Evolutionary conservation across 257 asterid species (phyloP).

Genomic region (Przewalskia tangutica): DNA sequence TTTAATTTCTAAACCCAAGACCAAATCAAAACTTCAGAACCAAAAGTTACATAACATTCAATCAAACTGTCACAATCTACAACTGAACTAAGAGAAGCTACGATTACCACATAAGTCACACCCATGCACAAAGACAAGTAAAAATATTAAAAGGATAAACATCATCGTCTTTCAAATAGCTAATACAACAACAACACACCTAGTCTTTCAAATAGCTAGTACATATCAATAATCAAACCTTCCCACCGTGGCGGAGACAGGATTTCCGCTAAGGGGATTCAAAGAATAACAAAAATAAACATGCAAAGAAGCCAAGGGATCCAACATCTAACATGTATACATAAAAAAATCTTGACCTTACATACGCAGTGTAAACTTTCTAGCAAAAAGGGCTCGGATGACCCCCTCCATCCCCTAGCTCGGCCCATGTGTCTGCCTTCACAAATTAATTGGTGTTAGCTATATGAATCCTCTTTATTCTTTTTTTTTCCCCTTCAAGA

Average conservation of each 20-base stretch:
- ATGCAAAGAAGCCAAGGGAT: background rate
- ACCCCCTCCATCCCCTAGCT: background rate
- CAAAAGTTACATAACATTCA: background rate
- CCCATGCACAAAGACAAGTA: background rate
- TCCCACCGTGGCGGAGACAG: background rate
- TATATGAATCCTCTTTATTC: background rate
- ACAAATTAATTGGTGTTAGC: background rate
- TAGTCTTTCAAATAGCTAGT: background rate
- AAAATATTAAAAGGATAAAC: background rate
- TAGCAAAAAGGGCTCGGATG: too few species aligned
- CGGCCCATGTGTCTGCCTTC: background rate
- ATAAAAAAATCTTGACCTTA: background rate
- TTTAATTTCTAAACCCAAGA: slow-evolving; percentile 12
- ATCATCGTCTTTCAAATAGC: background rate
- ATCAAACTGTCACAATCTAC: background rate
- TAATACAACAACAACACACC: too few species aligned
- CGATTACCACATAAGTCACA: background rate
- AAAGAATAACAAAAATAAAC: background rate
- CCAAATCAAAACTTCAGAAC: background rate
- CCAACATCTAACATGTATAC: background rate
- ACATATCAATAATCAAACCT: background rate
- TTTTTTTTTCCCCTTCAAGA: background rate
- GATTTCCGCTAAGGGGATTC: background rate
- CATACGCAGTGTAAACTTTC: background rate
- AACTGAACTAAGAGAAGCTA: background rate